Evolutionary conservation across 768 basidiomycete species (phyloP).

Genomic region (Suillus decipiens): DNA sequence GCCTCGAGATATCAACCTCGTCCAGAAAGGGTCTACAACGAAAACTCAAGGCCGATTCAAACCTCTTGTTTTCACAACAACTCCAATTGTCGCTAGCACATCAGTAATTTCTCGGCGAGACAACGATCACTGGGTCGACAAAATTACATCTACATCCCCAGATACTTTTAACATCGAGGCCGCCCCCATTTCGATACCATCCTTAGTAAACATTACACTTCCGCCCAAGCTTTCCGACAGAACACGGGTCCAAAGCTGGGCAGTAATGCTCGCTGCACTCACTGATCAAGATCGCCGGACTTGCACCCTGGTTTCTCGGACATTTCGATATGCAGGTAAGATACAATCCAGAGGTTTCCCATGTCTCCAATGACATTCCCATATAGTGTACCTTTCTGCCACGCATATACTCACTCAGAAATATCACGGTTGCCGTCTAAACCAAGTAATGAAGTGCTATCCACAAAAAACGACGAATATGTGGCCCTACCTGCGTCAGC

Average conservation of each 20-base stretch:
- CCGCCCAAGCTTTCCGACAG: slow-evolving; percentile 63
- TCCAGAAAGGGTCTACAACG: not conserved
- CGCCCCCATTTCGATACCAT: not conserved
- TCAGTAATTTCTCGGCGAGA: not conserved
- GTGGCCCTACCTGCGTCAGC: slow-evolving; percentile 69
- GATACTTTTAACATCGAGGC: not conserved
- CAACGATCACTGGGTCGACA: not conserved
- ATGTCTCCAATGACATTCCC: not conserved
- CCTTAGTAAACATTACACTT: slow-evolving; percentile 46
- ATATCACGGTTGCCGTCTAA: slow-evolving; percentile 54
- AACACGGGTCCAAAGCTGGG: slow-evolving; percentile 51
- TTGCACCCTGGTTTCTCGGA: slow-evolving; percentile 57
- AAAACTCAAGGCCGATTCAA: slow-evolving; percentile 1
- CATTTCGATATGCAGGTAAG: slow-evolving; percentile 64
- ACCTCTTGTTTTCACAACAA: not conserved
- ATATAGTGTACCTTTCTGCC: slow-evolving; percentile 65
- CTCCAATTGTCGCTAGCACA: not conserved
- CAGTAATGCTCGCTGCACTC: slow-evolving; percentile 55
- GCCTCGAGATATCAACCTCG: not conserved
- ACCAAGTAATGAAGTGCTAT: slow-evolving; percentile 38
- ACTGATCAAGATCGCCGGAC: slow-evolving; percentile 42
- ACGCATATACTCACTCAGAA: slow-evolving; percentile 43
- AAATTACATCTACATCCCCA: not conserved
- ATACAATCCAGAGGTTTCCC: slow-evolving; percentile 8
- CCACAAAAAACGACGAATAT: slow-evolving; percentile 55